A percentile compares a stretch with the other conserved stretches of the same genome.
These are phyloP conservation scores for Tetratostichococcus sp. DNA, from an alignment of 139 green algal species.

Conservation along the genomic window DNA sequence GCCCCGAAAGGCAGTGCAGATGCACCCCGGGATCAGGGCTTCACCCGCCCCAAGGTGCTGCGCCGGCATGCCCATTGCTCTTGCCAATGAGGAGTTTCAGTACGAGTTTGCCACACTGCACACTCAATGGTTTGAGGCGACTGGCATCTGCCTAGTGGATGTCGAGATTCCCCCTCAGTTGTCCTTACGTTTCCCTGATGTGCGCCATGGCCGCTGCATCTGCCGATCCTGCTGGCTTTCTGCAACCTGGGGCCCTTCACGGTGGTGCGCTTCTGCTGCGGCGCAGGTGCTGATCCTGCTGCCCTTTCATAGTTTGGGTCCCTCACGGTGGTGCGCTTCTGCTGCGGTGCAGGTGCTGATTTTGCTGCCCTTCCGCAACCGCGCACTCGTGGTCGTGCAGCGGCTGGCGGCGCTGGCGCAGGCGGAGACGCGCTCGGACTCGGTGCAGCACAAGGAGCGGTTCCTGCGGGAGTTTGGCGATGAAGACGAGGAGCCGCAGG, in stretches of 20 bases:
- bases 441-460: constrained; percentile 70
- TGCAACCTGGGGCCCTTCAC: too few species aligned
- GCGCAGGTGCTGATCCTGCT: too few species aligned
- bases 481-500: constrained; percentile 24
- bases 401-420: constrained; percentile 73
- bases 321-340: too few species aligned
- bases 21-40: constrained; percentile 77
- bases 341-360: constrained; percentile 63
- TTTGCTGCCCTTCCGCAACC: constrained; percentile 81
- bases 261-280: too few species aligned
- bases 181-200: too few species aligned
- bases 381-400: constrained; percentile 55
- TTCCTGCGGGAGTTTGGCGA: constrained; percentile 82
- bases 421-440: constrained; percentile 69
- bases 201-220: too few species aligned
- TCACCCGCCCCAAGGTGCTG: constrained; percentile 77
- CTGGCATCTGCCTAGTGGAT: too few species aligned
- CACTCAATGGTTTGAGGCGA: too few species aligned
- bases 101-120: constrained; percentile 3
- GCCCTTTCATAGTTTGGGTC: too few species aligned
- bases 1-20: not conserved
- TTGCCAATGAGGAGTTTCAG: too few species aligned
- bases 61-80: not conserved
- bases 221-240: too few species aligned
- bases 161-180: too few species aligned